A percentile compares a stretch with the other conserved stretches of the same genome.
Evolutionary conservation across 2,329 filamentous ascomycete species (phyloP).

Genomic region (Penicillium rolfsii): DNA sequence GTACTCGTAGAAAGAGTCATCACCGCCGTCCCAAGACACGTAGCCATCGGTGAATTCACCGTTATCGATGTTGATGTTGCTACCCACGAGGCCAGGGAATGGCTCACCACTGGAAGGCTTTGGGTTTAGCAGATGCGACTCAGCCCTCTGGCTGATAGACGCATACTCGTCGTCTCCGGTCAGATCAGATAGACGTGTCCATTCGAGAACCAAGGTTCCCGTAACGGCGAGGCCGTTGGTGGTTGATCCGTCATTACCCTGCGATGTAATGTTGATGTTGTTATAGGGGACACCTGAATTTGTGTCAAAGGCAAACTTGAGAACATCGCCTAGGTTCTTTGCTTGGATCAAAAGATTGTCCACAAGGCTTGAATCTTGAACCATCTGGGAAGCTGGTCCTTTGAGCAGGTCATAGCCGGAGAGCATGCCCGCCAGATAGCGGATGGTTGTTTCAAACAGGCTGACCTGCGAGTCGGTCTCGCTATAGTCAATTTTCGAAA

Average conservation of each 20-base stretch:
- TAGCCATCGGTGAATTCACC: conserved; percentile 68
- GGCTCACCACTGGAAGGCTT: conserved; percentile 66
- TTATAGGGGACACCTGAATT: conserved; percentile 75
- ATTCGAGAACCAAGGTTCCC: conserved; percentile 80
- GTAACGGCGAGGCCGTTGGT: conserved; percentile 75
- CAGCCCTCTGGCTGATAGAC: conserved; percentile 65
- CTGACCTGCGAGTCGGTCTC: conserved; percentile 66
- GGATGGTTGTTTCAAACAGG: conserved; percentile 88
- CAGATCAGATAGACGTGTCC: conserved; percentile 77
- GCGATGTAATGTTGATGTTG: conserved; percentile 62
- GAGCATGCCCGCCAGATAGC: conserved; percentile 79
- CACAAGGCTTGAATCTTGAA: conserved; percentile 54
- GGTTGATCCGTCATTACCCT: conserved; percentile 53
- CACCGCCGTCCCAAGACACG: conserved; percentile 77
- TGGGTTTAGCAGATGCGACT: conserved; percentile 71
- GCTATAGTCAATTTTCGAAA: conserved; percentile 72
- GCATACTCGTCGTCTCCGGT: conserved; percentile 70
- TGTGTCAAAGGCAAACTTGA: conserved; percentile 79
- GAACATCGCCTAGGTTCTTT: conserved; percentile 67
- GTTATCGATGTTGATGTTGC: conserved; percentile 63
- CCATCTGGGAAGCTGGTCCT: conserved; percentile 63
- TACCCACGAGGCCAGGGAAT: conserved; percentile 76
- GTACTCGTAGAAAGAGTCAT: conserved; percentile 86
- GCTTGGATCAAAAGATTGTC: conserved; percentile 69
- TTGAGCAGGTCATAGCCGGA: conserved; percentile 71